Evolutionary conservation across 441 rosid genomes (phyloP).

Genomic region (Codiaeum variegatum): DNA sequence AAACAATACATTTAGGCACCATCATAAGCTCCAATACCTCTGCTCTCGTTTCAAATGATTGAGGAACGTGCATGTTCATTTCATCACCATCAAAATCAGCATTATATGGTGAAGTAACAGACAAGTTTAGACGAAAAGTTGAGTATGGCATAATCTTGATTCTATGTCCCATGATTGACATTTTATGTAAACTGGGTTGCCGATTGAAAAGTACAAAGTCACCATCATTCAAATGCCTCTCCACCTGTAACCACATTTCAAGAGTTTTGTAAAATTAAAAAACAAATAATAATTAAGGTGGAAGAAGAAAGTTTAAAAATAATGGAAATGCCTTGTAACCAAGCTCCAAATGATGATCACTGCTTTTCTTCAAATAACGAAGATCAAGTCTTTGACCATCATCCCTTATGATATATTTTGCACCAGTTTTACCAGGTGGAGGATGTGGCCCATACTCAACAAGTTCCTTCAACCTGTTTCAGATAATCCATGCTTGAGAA

Average conservation of each 20-base stretch:
- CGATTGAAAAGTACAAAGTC: conserved; percentile 96
- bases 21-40: conserved; percentile 97
- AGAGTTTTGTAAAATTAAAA: conserved; percentile 9
- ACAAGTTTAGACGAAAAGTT: conserved; percentile 86
- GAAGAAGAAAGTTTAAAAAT: not conserved
- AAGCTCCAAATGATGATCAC: conserved; percentile 98
- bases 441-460: conserved; percentile 99
- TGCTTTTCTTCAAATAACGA: conserved; percentile 96
- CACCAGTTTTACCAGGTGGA: conserved; percentile 98
- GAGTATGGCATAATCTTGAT: conserved; percentile 99
- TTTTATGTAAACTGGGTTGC: conserved; percentile 98
- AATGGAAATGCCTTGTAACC: conserved; percentile 69
- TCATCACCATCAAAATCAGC: conserved; percentile 99
- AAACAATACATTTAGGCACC: conserved; percentile 97
- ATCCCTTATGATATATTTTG: conserved; percentile 45
- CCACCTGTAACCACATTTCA: conserved; percentile 62
- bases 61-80: conserved; percentile 99
- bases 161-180: conserved; percentile 99
- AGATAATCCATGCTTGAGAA: not conserved
- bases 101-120: conserved; percentile 97
- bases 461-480: conserved; percentile 81
- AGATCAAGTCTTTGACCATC: conserved; percentile 63
- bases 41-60: conserved; percentile 92
- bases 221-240: conserved; percentile 92
- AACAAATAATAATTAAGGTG: not conserved